These are phyloP conservation scores for Serendipita sp. DNA, from an alignment of 768 basidiomycete species.

Conservation along the genomic window DNA sequence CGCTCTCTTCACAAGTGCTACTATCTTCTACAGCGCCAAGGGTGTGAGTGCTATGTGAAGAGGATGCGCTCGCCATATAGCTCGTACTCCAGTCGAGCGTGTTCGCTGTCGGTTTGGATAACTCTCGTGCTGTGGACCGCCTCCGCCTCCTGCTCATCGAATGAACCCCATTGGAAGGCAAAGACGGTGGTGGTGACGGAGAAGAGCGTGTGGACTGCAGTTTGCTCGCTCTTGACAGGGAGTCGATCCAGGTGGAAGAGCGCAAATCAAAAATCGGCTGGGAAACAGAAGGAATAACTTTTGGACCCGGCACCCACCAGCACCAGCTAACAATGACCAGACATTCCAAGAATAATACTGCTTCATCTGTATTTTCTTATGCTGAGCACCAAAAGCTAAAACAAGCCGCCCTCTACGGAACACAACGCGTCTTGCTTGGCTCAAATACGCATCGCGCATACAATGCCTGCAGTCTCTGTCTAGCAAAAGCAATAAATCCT, in stretches of 20 bases:
- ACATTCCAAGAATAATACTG: slow-evolving; percentile 82
- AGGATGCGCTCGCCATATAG: slow-evolving; percentile 64
- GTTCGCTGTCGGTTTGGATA: slow-evolving; percentile 1
- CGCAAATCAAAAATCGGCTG: not conserved
- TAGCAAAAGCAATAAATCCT: slow-evolving; percentile 69
- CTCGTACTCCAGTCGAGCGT: slow-evolving; percentile 65
- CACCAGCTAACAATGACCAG: slow-evolving; percentile 43
- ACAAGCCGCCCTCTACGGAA: slow-evolving; percentile 38
- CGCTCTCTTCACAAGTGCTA: slow-evolving; percentile 17
- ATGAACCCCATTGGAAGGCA: not conserved
- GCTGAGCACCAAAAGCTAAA: slow-evolving; percentile 74
- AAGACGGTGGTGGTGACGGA: slow-evolving; percentile 10
- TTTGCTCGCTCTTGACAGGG: not conserved
- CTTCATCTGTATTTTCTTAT: slow-evolving; percentile 77
- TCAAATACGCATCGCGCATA: slow-evolving; percentile 39
- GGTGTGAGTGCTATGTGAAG: slow-evolving; percentile 19
- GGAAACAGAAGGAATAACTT: not conserved
- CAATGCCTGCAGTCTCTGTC: slow-evolving; percentile 79
- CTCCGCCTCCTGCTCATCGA: slow-evolving; percentile 2
- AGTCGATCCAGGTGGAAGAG: not conserved
- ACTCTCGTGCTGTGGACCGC: slow-evolving; percentile 8
- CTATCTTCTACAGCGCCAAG: slow-evolving; percentile 1
- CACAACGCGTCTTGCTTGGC: slow-evolving; percentile 39
- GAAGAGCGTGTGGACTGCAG: slow-evolving; percentile 10
- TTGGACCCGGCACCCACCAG: not conserved